Conservation (phyloP, 2,329 filamentous ascomycete species). For the Amauroascus verrucosus region DNA sequence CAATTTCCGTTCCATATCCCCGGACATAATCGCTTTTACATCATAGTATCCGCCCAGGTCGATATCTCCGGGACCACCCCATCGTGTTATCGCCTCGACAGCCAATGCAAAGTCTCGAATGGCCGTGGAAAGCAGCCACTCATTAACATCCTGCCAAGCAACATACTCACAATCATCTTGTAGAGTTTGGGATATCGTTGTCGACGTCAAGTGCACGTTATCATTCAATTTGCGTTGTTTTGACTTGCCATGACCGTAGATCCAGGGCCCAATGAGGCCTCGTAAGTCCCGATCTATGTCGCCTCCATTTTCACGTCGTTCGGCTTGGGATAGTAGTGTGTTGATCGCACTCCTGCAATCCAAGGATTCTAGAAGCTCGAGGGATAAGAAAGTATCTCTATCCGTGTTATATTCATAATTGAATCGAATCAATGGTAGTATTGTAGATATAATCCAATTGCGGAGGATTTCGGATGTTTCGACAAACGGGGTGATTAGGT, state of each 20-base stretch:
- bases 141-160: conserved; percentile 50
- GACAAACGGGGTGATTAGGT: conserved; percentile 50
- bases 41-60: conserved; percentile 47
- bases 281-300: conserved; percentile 46
- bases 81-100: conserved; percentile 44
- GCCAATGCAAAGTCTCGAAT: conserved; percentile 41
- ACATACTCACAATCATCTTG: conserved; percentile 16
- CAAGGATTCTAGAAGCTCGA: conserved; percentile 45
- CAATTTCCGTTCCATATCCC: not conserved
- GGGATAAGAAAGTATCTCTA: conserved; percentile 34
- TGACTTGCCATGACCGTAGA: conserved; percentile 46
- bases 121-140: conserved; percentile 49
- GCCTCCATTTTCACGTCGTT: conserved; percentile 26
- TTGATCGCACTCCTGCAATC: conserved; percentile 44
- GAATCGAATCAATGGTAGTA: conserved; percentile 49
- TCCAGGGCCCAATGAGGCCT: conserved; percentile 53
- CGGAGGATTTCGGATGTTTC: conserved; percentile 43
- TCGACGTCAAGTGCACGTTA: conserved; percentile 30
- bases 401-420: conserved; percentile 54
- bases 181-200: not conserved
- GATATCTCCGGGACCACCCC: conserved; percentile 51
- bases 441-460: conserved; percentile 50
- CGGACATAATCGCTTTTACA: conserved; percentile 25
- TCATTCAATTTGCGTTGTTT: conserved; percentile 44
- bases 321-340: conserved; percentile 41